phyloP scores from a whole-genome alignment of 176 grass and related monocot species.

The Juncus effusus region DNA sequence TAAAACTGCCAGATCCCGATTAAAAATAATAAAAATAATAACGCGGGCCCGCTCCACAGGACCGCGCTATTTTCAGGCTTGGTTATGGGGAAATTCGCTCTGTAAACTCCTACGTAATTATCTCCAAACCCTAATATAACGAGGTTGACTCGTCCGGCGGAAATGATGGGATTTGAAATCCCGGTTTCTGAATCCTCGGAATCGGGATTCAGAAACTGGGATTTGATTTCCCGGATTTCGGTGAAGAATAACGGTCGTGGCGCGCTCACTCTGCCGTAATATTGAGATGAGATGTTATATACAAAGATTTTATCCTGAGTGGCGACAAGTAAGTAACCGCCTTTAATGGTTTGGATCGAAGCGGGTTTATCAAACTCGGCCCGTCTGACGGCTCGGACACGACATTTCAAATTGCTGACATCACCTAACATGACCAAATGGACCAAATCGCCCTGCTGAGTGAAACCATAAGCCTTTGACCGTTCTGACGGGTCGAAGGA shows the following conservation, averaged over 20 bases:
- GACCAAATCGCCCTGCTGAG: conserved; percentile 59
- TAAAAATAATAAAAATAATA: conserved; percentile 82
- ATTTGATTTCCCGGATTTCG: conserved; percentile 68
- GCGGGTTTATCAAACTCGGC: conserved; percentile 53
- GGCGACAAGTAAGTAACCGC: conserved; percentile 61
- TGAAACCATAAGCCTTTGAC: conserved; percentile 88
- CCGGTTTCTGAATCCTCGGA: not conserved
- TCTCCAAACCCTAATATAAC: conserved; percentile 84
- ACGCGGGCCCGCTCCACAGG: conserved; percentile 81
- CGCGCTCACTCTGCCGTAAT: conserved; percentile 66
- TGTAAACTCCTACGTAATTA: conserved; percentile 66
- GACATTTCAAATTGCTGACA: conserved; percentile 73
- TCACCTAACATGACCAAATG: conserved; percentile 87
- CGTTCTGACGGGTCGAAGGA: conserved; percentile 78
- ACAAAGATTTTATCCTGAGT: conserved; percentile 72
- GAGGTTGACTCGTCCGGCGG: conserved; percentile 62
- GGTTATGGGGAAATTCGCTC: conserved; percentile 71
- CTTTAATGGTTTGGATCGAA: conserved; percentile 69
- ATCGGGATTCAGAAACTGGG: conserved; percentile 50
- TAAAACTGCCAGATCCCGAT: conserved; percentile 94
- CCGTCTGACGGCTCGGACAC: conserved; percentile 65
- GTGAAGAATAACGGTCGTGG: conserved; percentile 57
- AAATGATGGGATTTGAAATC: conserved; percentile 56
- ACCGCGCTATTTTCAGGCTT: conserved; percentile 76
- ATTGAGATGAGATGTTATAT: conserved; percentile 91